Percentiles rank a stretch among this genome's conserved stretches.
These are phyloP conservation scores for Citrus trifoliata DNA, from an alignment of 345 rosid species.

Conservation along the genomic window DNA sequence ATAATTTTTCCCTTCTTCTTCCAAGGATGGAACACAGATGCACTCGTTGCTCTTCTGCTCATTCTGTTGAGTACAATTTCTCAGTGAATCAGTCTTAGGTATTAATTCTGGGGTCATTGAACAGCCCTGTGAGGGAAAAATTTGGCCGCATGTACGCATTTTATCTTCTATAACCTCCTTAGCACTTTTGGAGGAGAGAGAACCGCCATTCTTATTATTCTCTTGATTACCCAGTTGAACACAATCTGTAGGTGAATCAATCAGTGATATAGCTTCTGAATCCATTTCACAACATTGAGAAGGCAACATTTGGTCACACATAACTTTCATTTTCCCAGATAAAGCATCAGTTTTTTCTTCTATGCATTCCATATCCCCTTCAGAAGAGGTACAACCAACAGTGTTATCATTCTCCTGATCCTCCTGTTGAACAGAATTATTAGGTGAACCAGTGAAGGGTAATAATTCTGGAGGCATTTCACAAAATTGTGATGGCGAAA, in stretches of 20 bases:
- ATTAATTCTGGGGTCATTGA: conserved; percentile 6
- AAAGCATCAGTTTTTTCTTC: conserved; percentile 14
- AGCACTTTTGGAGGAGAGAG: conserved; percentile 3
- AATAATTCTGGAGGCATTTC: conserved; percentile 8
- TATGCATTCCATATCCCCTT: not conserved
- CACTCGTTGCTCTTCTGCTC: conserved; percentile 14
- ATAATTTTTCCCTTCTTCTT: conserved; percentile 15
- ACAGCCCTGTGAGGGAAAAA: conserved; percentile 6
- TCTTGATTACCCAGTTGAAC: conserved; percentile 8
- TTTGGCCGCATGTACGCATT: not conserved
- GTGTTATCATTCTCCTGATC: conserved; percentile 11
- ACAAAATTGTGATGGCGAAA: not conserved
- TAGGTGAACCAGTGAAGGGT: conserved; percentile 1
- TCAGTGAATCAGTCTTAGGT: conserved; percentile 2
- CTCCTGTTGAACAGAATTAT: conserved; percentile 1
- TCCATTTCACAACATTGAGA: conserved; percentile 5
- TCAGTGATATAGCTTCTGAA: not conserved
- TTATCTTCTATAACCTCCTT: conserved; percentile 5
- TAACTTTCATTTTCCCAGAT: not conserved
- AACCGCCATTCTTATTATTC: not conserved
- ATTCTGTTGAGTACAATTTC: not conserved
- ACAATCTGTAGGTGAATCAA: conserved; percentile 5
- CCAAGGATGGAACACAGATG: not conserved
- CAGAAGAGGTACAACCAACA: not conserved
- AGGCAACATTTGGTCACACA: not conserved